These are phyloP conservation scores for Plasmodium gaboni DNA, from an alignment of 169 alveolate species.

Conservation along the genomic window DNA sequence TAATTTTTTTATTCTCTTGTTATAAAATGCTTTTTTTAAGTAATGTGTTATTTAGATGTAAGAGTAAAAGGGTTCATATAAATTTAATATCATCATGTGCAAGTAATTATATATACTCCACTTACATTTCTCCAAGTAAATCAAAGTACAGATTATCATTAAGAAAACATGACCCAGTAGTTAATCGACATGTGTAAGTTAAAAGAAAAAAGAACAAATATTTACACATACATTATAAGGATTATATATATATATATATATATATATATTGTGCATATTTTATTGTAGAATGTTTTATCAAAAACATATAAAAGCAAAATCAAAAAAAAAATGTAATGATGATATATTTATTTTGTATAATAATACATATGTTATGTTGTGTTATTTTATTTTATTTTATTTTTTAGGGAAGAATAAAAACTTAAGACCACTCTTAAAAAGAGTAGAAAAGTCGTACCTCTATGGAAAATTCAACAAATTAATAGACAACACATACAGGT, in stretches of 20 bases:
- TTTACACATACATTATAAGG: not conserved
- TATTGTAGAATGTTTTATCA: slow-evolving; percentile 66
- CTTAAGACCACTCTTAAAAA: slow-evolving; percentile 84
- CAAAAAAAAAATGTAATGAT: slow-evolving; percentile 12
- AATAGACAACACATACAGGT: slow-evolving; percentile 77
- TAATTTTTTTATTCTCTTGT: not conserved
- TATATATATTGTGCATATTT: not conserved
- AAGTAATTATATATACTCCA: slow-evolving; percentile 86
- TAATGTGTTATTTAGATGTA: slow-evolving; percentile 81
- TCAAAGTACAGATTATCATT: slow-evolving; percentile 86
- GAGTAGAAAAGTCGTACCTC: slow-evolving; percentile 89
- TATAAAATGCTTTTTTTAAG: slow-evolving; percentile 84
- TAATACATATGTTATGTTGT: too few species aligned
- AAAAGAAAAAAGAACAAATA: not conserved
- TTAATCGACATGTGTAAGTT: slow-evolving; percentile 88
- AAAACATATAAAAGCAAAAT: slow-evolving; percentile 43
- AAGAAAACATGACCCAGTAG: slow-evolving; percentile 89
- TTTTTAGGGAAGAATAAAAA: slow-evolving; percentile 83
- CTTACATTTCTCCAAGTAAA: slow-evolving; percentile 88
- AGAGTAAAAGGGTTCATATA: slow-evolving; percentile 88
- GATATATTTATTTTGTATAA: too few species aligned
- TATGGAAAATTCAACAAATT: slow-evolving; percentile 86
- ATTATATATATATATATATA: not conserved
- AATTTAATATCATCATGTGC: slow-evolving; percentile 86
- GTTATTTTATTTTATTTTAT: not conserved